These are phyloP conservation scores for Yamadazyma membranifaciens DNA, from an alignment of 1,139 yeast genomes.

Conservation along the genomic window DNA sequence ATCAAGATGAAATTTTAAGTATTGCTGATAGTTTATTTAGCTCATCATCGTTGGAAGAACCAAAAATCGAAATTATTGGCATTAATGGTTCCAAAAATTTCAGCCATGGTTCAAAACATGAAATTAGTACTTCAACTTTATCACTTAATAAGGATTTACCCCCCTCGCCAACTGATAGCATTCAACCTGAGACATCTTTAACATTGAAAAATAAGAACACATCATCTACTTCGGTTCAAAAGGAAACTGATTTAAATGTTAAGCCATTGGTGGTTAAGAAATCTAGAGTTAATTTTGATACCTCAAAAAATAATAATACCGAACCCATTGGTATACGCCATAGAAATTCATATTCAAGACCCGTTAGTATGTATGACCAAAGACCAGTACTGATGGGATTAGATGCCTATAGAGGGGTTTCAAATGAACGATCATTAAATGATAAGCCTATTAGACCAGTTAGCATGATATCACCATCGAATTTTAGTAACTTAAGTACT, in stretches of 20 bases:
- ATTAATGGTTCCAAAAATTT: too few relatives aligned
- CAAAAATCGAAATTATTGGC: not conserved
- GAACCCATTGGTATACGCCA: conserved; percentile 6
- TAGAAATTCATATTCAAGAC: conserved; percentile 9
- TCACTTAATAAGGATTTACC: conserved; percentile 11
- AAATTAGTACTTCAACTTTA: conserved; percentile 1
- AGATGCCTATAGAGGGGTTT: conserved; percentile 12
- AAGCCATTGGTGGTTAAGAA: conserved; percentile 8
- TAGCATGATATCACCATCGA: conserved; percentile 9
- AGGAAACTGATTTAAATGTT: not conserved
- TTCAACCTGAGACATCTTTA: conserved; percentile 5
- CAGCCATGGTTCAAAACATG: too few relatives aligned
- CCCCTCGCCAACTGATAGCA: conserved; percentile 4
- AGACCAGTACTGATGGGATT: conserved; percentile 12
- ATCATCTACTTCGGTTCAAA: conserved; percentile 5
- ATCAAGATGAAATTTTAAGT: conserved; percentile 10
- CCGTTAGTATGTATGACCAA: conserved; percentile 9
- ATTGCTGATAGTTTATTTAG: conserved; percentile 17
- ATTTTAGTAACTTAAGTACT: conserved; percentile 9
- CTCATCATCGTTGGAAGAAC: conserved; percentile 2
- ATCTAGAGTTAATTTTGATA: conserved; percentile 6
- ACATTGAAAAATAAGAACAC: not conserved
- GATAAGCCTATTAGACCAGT: conserved; percentile 5
- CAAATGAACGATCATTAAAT: conserved; percentile 9
- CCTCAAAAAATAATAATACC: not conserved